Conservation (phyloP, 441 rosid species). For the Hypseocharis bilobata region DNA sequence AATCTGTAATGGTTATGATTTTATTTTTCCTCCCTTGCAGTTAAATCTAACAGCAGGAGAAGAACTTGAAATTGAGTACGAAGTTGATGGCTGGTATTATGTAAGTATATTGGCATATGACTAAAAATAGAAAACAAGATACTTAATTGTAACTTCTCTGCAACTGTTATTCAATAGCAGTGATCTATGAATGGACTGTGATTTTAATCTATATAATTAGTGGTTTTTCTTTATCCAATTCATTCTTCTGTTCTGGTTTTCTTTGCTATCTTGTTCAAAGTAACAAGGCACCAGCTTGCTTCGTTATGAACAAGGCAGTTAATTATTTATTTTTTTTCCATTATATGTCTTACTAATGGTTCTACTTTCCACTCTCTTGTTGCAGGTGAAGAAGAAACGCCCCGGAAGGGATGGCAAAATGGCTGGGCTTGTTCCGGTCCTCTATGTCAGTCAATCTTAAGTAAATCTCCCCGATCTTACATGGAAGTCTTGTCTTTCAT, state of each 20-base stretch:
- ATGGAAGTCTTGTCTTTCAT: background rate
- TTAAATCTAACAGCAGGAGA: slow-evolving; percentile 84
- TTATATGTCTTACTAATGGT: background rate
- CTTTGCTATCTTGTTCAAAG: background rate
- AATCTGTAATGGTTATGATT: too few relatives aligned
- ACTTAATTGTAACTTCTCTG: background rate
- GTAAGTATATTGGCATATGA: slow-evolving; percentile 42
- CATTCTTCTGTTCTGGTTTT: too few relatives aligned
- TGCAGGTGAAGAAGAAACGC: slow-evolving; percentile 91
- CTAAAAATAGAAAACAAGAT: background rate
- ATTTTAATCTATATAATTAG: too few relatives aligned
- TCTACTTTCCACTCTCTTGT: background rate
- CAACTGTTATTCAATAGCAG: background rate
- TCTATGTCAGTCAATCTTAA: slow-evolving; percentile 68
- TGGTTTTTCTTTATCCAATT: too few relatives aligned
- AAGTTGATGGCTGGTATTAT: slow-evolving; percentile 97
- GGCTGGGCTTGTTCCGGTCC: slow-evolving; percentile 96
- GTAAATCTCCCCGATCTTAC: background rate
- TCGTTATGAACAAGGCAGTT: background rate
- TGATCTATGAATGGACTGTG: background rate
- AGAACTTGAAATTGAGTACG: slow-evolving; percentile 84
- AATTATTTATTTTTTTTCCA: background rate
- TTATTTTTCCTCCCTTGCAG: slow-evolving; percentile 42
- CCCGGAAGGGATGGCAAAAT: slow-evolving; percentile 96
- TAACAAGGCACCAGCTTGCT: background rate